These are phyloP conservation scores for Euphorbia peplus DNA, from an alignment of 345 rosid genomes.

Conservation along the genomic window DNA sequence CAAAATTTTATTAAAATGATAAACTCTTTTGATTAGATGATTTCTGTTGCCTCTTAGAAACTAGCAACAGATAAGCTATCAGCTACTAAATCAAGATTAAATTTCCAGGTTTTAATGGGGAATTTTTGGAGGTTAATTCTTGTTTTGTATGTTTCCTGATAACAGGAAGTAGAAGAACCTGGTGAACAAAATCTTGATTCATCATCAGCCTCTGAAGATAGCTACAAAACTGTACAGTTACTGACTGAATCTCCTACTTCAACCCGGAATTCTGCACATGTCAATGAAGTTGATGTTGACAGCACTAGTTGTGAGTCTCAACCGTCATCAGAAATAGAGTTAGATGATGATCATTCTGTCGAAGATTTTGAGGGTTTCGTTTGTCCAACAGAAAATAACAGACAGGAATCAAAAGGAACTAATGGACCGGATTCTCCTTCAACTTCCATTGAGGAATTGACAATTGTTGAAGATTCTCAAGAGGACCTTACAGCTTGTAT, in stretches of 20 bases:
- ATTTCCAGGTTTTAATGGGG: no score
- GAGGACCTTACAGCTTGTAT: conserved; percentile 20
- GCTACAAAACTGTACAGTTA: conserved; percentile 2
- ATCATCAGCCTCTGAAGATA: conserved; percentile 26
- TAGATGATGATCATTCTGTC: conserved; percentile 16
- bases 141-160: conserved; percentile 6
- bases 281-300: conserved; percentile 29
- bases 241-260: conserved; percentile 12
- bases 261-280: conserved; percentile 14
- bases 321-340: conserved; percentile 17
- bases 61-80: not conserved
- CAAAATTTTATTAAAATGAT: not conserved
- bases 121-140: not conserved
- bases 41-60: not conserved
- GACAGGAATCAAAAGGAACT: not conserved
- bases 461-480: conserved; percentile 30
- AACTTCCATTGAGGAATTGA: conserved; percentile 4
- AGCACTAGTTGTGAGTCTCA: conserved; percentile 21
- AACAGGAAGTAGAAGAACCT: conserved; percentile 52
- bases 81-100: no score
- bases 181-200: conserved; percentile 27
- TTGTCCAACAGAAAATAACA: not conserved
- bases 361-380: conserved; percentile 14
- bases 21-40: not conserved
- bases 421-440: conserved; percentile 8